phyloP scores from a whole-genome alignment of 805 yeast species.

The Nakazawaea ishiwadae region DNA sequence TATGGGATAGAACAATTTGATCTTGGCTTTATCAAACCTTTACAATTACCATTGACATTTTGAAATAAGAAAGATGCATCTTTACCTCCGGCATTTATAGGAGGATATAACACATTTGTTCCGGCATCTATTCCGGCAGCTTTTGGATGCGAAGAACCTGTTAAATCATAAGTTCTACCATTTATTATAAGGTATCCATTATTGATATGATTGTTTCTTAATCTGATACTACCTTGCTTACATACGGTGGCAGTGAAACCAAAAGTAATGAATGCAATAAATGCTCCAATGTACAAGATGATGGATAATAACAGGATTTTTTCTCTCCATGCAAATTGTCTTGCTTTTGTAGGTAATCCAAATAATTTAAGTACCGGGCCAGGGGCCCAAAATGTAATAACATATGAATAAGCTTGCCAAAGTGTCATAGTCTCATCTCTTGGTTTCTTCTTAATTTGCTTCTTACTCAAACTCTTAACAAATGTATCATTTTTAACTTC shows the following conservation, averaged over 20 bases:
- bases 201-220: conserved; percentile 56
- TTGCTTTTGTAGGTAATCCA: conserved; percentile 74
- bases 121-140: conserved; percentile 75
- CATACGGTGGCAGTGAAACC: conserved; percentile 89
- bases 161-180: conserved; percentile 75
- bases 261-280: conserved; percentile 84
- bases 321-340: conserved; percentile 97
- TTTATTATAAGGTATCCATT: conserved; percentile 66
- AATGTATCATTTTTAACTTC: conserved; percentile 31
- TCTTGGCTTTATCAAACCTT: conserved; percentile 67
- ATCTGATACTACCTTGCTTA: conserved; percentile 36
- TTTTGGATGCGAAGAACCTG: conserved; percentile 68
- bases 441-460: not conserved
- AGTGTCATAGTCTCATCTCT: conserved; percentile 17
- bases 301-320: conserved; percentile 81
- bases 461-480: conserved; percentile 3
- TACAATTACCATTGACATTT: conserved; percentile 89
- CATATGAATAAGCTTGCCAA: conserved; percentile 83
- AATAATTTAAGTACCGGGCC: conserved; percentile 61
- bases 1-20: conserved; percentile 68
- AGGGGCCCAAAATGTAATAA: conserved; percentile 91
- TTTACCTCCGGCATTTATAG: conserved; percentile 80
- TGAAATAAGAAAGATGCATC: conserved; percentile 86
- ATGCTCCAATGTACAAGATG: conserved; percentile 66
- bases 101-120: conserved; percentile 76